Percentiles rank a stretch among this genome's conserved stretches.
Evolutionary conservation across 768 basidiomycete genomes (phyloP).

Genomic region (Phylloporus scabripes): DNA sequence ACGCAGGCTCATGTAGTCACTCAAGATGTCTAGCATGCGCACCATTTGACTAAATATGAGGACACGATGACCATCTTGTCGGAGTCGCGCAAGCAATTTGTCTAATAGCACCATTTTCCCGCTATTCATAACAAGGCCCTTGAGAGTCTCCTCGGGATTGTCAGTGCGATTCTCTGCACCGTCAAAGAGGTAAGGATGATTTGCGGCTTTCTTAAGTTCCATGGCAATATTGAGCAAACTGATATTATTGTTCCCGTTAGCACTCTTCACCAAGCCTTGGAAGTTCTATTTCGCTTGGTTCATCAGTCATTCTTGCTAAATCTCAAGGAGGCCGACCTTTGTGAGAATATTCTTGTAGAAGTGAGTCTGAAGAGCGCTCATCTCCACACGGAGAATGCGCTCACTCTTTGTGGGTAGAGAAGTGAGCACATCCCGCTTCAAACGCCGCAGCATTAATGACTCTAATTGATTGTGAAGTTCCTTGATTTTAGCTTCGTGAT

Average conservation of each 20-base stretch:
- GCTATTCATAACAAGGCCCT: constrained; percentile 96
- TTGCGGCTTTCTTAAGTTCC: constrained; percentile 98
- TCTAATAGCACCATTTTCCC: constrained; percentile 98
- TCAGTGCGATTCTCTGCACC: constrained; percentile 73
- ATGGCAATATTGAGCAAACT: constrained; percentile 97
- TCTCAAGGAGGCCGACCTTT: constrained; percentile 46
- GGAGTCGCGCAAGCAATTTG: constrained; percentile 87
- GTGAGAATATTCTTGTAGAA: constrained; percentile 99
- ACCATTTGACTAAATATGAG: constrained; percentile 99
- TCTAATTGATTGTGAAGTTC: constrained; percentile 92
- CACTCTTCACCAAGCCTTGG: constrained; percentile 83
- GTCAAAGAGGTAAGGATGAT: constrained; percentile 97
- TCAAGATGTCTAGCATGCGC: constrained; percentile 95
- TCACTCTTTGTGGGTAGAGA: constrained; percentile 97
- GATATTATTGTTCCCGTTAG: constrained; percentile 84
- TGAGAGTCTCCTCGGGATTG: constrained; percentile 76
- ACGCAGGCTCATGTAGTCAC: constrained; percentile 89
- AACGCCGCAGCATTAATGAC: constrained; percentile 86
- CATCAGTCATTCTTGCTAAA: background rate
- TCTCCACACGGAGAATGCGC: constrained; percentile 94
- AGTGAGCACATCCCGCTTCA: constrained; percentile 96
- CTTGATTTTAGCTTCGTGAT: constrained; percentile 93
- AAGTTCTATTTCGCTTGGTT: constrained; percentile 62
- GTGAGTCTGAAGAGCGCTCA: constrained; percentile 93
- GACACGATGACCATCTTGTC: constrained; percentile 91